Conservation (phyloP, 2,329 filamentous ascomycete species). For the Fusarium sp. region DNA sequence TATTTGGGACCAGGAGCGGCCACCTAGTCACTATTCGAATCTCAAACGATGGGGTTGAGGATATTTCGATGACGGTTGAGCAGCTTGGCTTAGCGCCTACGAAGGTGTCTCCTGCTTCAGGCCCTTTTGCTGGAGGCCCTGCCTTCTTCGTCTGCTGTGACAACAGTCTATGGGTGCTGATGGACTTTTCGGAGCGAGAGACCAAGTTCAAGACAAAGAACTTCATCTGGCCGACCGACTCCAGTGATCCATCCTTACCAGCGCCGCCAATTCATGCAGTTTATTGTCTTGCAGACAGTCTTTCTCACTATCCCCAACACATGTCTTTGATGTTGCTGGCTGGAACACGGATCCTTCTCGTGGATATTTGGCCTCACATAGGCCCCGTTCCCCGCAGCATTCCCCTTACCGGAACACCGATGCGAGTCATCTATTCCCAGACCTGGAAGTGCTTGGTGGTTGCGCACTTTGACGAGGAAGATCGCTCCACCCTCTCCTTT, state of each 20-base stretch:
- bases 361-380: conserved; percentile 61
- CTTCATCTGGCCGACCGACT: conserved; percentile 65
- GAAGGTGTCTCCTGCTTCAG: conserved; percentile 48
- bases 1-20: conserved; percentile 65
- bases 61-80: conserved; percentile 47
- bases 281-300: conserved; percentile 55
- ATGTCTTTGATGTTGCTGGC: conserved; percentile 63
- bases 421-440: conserved; percentile 67
- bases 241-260: conserved; percentile 57
- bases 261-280: conserved; percentile 63
- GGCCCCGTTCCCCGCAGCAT: conserved; percentile 64
- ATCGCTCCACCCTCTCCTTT: conserved; percentile 65
- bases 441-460: conserved; percentile 66
- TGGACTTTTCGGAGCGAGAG: conserved; percentile 48
- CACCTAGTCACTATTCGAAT: conserved; percentile 59
- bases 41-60: conserved; percentile 29
- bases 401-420: conserved; percentile 60
- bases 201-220: conserved; percentile 55
- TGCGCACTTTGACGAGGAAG: conserved; percentile 56
- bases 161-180: conserved; percentile 58
- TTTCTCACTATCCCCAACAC: conserved; percentile 55
- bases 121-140: conserved; percentile 36
- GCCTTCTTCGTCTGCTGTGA: conserved; percentile 63
- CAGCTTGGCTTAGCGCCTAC: conserved; percentile 53
- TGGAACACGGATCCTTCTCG: conserved; percentile 63